Conservation (phyloP, 768 basidiomycete species). For the Lentinus tigrinus region DNA sequence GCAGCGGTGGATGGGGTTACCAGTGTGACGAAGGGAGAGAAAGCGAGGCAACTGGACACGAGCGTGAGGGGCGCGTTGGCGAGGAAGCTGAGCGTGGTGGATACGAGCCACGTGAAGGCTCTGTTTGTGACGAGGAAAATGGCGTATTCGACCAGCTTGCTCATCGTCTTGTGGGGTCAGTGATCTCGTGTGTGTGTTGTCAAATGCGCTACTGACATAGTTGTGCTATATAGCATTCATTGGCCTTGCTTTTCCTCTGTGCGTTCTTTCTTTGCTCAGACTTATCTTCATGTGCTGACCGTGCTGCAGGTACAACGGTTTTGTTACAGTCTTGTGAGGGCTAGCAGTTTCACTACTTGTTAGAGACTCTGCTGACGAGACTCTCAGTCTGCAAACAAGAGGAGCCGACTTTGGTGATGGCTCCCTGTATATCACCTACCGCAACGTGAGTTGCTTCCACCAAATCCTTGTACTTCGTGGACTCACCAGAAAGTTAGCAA, state of each 20-base stretch:
- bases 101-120: constrained; percentile 41
- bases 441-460: constrained; percentile 47
- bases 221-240: constrained; percentile 47
- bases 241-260: constrained; percentile 71
- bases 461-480: background rate
- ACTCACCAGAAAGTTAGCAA: too few species aligned
- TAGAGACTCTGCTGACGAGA: background rate
- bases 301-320: constrained; percentile 42
- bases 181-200: background rate
- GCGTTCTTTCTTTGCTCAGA: constrained; percentile 20
- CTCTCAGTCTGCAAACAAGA: constrained; percentile 50
- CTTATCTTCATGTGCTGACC: background rate
- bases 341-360: too few species aligned
- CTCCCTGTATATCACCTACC: constrained; percentile 67
- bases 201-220: too few species aligned
- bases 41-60: constrained; percentile 27
- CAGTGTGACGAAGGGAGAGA: background rate
- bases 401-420: constrained; percentile 69
- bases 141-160: constrained; percentile 48
- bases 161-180: constrained; percentile 56
- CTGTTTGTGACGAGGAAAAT: constrained; percentile 53
- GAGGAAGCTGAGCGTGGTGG: constrained; percentile 39
- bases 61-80: constrained; percentile 36
- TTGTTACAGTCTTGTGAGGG: constrained; percentile 50
- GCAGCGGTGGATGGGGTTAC: constrained; percentile 5